A percentile compares a stretch with the other conserved stretches of the same genome.
phyloP scores from a whole-genome alignment of 1,284 basidiomycete genomes.

The Rhodotorula mucilaginosa region DNA sequence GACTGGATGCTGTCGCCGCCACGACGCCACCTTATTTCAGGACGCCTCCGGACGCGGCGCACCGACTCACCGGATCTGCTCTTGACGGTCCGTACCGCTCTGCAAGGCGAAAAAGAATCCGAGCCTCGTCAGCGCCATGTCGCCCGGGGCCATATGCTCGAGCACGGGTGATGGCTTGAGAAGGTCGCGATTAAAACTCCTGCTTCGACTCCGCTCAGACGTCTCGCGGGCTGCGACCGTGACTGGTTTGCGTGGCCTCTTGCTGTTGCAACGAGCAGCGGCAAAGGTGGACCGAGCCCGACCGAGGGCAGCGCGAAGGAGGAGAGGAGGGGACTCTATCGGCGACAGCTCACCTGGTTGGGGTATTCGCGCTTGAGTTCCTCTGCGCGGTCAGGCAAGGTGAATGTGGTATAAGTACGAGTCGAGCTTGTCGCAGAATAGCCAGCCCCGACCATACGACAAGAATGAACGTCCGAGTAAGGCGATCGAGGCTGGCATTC shows the following conservation, averaged over 20 bases:
- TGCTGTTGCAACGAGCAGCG: no score
- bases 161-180: not conserved
- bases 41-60: no score
- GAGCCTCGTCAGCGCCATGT: no score
- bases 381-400: not conserved
- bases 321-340: no score
- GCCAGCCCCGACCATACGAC: no score
- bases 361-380: not conserved
- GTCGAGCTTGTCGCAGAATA: no score
- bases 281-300: not conserved
- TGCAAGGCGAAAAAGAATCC: not conserved
- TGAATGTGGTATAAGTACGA: no score
- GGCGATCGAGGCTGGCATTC: not conserved
- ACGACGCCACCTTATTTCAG: no score
- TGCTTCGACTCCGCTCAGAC: not conserved
- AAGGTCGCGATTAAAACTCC: not conserved
- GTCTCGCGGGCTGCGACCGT: no score
- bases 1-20: no score
- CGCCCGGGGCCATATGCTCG: not conserved
- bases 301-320: not conserved
- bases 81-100: slow-evolving; percentile 1
- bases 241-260: no score
- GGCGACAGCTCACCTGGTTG: not conserved
- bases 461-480: no score
- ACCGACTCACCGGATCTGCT: not conserved